phyloP scores from a whole-genome alignment of 1,284 basidiomycete species.

The Ceratobasidium papillatum region DNA sequence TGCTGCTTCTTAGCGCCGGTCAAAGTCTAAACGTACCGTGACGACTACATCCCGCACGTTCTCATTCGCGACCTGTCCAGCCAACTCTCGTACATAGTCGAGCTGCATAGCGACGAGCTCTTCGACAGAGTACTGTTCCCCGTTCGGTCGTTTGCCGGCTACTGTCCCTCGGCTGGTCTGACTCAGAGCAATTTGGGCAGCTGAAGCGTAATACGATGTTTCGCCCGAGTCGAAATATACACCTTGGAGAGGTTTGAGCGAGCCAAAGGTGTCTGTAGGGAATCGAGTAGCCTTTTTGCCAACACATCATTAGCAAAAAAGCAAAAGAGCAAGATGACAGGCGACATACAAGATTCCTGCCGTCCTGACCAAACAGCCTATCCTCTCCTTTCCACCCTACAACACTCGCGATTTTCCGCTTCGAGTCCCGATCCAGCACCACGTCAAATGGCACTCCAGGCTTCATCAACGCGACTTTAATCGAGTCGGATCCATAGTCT shows the following conservation, averaged over 20 bases:
- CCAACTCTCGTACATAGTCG: constrained; percentile 87
- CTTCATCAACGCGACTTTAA: constrained; percentile 95
- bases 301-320: no score
- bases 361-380: constrained; percentile 88
- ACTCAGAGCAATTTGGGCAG: constrained; percentile 67
- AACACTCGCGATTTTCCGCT: constrained; percentile 91
- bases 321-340: no score
- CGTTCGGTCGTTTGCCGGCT: constrained; percentile 58
- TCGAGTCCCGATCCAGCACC: constrained; percentile 94
- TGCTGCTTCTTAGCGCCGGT: neutral
- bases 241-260: constrained; percentile 88
- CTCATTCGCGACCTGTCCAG: constrained; percentile 79
- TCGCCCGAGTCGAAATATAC: constrained; percentile 69
- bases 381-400: constrained; percentile 88
- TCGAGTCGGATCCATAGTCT: constrained; percentile 96
- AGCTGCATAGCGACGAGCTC: constrained; percentile 96
- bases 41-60: constrained; percentile 82
- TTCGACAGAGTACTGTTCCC: constrained; percentile 82
- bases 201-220: constrained; percentile 63
- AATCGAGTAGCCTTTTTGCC: constrained; percentile 81
- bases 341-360: constrained; percentile 79
- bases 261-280: constrained; percentile 87
- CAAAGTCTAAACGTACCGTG: constrained; percentile 57
- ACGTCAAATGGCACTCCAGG: constrained; percentile 97
- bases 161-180: constrained; percentile 71